Base-by-base conservation (phyloP, 208 protist genomes). In the Wallacemonas sp. region DNA sequence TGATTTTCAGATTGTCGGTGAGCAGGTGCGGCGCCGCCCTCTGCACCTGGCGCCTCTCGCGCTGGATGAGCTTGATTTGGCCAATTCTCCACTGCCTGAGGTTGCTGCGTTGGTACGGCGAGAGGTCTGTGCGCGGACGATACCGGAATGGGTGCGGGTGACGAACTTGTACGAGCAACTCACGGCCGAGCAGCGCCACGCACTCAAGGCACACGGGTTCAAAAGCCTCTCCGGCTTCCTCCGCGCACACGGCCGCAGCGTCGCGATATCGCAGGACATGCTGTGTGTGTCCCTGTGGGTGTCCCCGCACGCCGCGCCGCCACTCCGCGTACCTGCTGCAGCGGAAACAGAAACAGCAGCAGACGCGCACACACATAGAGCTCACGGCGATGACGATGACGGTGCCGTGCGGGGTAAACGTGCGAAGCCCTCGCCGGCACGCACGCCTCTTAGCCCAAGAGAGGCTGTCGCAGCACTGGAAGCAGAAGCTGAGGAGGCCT, bases 221-320 rank as follows among this genome's bases (percentile, higher is more conserved):
- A 75, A 79, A 45, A 94, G 87, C 58, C 92, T 96, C 45, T 85
- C 87, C 6, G 80, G 86, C n/a, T 96, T 96, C 68, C 63, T 96
- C 54, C 86, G 90, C 1, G 65, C 79, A 2, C 90, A 96, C 68
- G 90, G 90, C 15, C 59, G 66, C 8, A 70, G 86, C 19, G 54
- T 96, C 21, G 79, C 90, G 14, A 71, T 96, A 39, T 93, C 90
- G 54, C 75, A 70, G 54, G 90, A 96, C 71, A 90, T 94, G 79
- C 58, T 96, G 46, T 75, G 92, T 72, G 85, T 96, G 1, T 80
- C 90, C 58, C 82, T 83, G 76, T 96, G 90, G 88, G 79, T 90
- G 47, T 55, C 78, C 27, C 72, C 67, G 61, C 5, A 66, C 62
- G 11, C 62, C 28, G 62, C 60, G 41, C 38, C 51, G n/a, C n/a